Evolutionary conservation across 2,329 filamentous ascomycete species (phyloP).

Genomic region (Aspergillus sclerotialis): DNA sequence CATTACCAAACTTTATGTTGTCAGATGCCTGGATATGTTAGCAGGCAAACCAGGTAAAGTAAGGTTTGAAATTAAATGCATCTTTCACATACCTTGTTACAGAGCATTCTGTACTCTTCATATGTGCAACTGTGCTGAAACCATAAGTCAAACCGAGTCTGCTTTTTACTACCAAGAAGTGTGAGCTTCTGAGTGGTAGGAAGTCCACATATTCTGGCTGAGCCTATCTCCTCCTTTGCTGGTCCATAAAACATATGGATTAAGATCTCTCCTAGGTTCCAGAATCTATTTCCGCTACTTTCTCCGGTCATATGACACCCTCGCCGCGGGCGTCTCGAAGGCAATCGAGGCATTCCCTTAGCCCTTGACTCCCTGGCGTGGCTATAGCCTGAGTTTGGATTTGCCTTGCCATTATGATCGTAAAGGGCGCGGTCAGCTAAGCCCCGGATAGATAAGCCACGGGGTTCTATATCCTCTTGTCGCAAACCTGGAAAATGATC

Average conservation of each 20-base stretch:
- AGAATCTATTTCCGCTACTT: too few species aligned
- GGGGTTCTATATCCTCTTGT: too few species aligned
- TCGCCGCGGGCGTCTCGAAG: slow-evolving; percentile 5
- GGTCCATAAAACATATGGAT: slow-evolving; percentile 24
- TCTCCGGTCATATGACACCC: not conserved
- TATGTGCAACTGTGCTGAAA: slow-evolving; percentile 26
- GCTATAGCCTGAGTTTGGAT: not conserved
- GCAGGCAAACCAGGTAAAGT: not conserved
- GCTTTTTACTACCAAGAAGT: slow-evolving; percentile 13
- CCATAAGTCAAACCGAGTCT: slow-evolving; percentile 18
- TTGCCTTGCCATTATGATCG: too few species aligned
- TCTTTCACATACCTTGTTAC: slow-evolving; percentile 18
- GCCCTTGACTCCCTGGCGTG: not conserved
- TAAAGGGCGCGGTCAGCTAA: too few species aligned
- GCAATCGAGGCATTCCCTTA: slow-evolving; percentile 2
- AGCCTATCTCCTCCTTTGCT: slow-evolving; percentile 20
- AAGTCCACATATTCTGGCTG: slow-evolving; percentile 23
- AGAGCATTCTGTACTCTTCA: slow-evolving; percentile 20
- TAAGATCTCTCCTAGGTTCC: slow-evolving; percentile 21
- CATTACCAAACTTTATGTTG: slow-evolving; percentile 16
- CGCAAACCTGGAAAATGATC: too few species aligned
- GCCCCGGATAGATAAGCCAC: too few species aligned
- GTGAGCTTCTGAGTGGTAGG: slow-evolving; percentile 3
- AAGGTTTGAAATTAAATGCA: not conserved
- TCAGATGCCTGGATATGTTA: not conserved